Percentiles rank a stretch among this genome's conserved stretches.
These are phyloP conservation scores for Inga oerstediana DNA, from an alignment of 306 rosid genomes.

Conservation along the genomic window DNA sequence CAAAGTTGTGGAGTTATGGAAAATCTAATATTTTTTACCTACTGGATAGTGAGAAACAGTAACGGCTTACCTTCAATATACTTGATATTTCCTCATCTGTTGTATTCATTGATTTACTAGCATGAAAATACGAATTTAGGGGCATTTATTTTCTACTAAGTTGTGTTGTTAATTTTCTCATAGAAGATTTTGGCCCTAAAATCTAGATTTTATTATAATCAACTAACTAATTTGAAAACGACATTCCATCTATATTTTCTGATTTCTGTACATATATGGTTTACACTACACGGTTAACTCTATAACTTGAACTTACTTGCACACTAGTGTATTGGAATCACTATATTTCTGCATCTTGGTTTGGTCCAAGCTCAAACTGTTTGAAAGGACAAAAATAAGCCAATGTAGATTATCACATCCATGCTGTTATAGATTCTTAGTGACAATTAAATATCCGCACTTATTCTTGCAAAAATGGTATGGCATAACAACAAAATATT, in stretches of 20 bases:
- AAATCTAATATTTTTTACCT: not conserved
- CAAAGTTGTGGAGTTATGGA: not conserved
- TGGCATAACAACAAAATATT: slow-evolving; percentile 8
- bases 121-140: not conserved
- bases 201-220: not conserved
- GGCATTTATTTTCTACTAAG: not conserved
- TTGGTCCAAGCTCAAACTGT: slow-evolving; percentile 9
- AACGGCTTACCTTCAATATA: not conserved
- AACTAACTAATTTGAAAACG: not conserved
- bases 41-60: not conserved
- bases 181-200: not conserved
- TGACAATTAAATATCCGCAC: not conserved
- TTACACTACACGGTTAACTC: not conserved
- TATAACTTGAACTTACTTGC: not conserved
- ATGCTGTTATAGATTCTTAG: not conserved
- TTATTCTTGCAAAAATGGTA: not conserved
- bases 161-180: not conserved
- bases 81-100: not conserved
- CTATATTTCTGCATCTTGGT: not conserved
- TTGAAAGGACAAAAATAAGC: slow-evolving; percentile 3
- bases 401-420: not conserved
- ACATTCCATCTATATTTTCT: not conserved
- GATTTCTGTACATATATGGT: not conserved
- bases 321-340: not conserved
- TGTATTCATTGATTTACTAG: not conserved